A percentile compares a stretch with the other conserved stretches of the same genome.
Conservation (phyloP, 306 rosid species). For the Castanea crenata region DNA sequence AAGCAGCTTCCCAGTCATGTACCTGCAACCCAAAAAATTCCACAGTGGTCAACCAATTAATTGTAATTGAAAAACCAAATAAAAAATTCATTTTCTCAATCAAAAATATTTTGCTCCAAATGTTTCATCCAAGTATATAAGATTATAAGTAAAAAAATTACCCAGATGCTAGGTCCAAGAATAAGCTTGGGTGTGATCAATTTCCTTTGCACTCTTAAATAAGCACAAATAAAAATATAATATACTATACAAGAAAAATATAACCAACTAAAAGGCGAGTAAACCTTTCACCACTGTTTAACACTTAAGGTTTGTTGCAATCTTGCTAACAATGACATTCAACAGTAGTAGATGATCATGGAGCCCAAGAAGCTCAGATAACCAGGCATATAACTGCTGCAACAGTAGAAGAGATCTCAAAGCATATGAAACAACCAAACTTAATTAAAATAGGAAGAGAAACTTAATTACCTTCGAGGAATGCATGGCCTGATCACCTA, state of each 20-base stretch:
- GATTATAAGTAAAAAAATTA: constrained; percentile 28
- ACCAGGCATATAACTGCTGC: constrained; percentile 84
- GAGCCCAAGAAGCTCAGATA: constrained; percentile 87
- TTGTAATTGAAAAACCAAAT: not conserved
- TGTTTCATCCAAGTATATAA: constrained; percentile 1
- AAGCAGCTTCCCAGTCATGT: constrained; percentile 96
- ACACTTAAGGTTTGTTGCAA: constrained; percentile 78
- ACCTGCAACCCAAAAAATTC: constrained; percentile 41
- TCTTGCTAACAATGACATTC: constrained; percentile 78
- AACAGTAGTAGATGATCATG: constrained; percentile 72
- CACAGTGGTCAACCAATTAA: not conserved
- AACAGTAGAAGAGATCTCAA: constrained; percentile 34
- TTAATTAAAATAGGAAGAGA: constrained; percentile 7
- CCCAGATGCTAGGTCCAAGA: constrained; percentile 98
- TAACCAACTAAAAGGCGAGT: not conserved
- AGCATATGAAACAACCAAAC: constrained; percentile 22
- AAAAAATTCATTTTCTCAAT: not conserved
- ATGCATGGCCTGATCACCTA: constrained; percentile 99
- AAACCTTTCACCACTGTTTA: constrained; percentile 64
- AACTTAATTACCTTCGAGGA: constrained; percentile 81
- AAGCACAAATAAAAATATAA: constrained; percentile 19
- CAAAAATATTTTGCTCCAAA: constrained; percentile 20
- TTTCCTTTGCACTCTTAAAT: constrained; percentile 89
- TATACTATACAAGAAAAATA: not conserved
- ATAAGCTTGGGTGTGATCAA: constrained; percentile 92